phyloP scores from a whole-genome alignment of 2,329 filamentous ascomycete genomes.

The Ceratocystiopsis minuta region DNA sequence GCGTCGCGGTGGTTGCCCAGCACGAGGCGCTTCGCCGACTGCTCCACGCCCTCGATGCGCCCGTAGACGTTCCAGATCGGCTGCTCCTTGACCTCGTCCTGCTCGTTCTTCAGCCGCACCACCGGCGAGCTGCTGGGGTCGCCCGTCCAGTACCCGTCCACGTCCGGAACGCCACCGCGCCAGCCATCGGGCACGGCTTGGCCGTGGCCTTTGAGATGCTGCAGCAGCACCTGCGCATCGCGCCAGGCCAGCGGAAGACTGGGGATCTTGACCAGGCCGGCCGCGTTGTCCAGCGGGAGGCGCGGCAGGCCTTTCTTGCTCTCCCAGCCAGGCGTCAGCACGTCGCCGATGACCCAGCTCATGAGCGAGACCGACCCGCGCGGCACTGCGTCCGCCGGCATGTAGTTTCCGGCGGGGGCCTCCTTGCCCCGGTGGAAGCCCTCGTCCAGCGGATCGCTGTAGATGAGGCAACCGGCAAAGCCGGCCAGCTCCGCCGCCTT shows the following conservation, averaged over 20 bases:
- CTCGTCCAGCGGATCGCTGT: slow-evolving; percentile 76
- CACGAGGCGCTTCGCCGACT: slow-evolving; percentile 65
- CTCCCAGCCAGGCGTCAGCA: slow-evolving; percentile 77
- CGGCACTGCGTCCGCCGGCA: slow-evolving; percentile 69
- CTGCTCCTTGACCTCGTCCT: slow-evolving; percentile 68
- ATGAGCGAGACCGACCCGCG: slow-evolving; percentile 64
- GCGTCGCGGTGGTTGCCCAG: slow-evolving; percentile 88
- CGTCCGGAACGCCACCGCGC: slow-evolving; percentile 58
- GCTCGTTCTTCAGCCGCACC: slow-evolving; percentile 68
- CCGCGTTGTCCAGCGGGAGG: slow-evolving; percentile 49
- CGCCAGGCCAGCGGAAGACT: slow-evolving; percentile 81
- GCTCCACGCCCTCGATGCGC: slow-evolving; percentile 67
- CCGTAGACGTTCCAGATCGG: slow-evolving; percentile 87
- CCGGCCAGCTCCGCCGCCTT: slow-evolving; percentile 79
- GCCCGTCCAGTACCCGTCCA: slow-evolving; percentile 73
- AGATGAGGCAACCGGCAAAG: slow-evolving; percentile 75
- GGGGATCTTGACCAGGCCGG: slow-evolving; percentile 64
- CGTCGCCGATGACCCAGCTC: slow-evolving; percentile 74
- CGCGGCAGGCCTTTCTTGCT: slow-evolving; percentile 47
- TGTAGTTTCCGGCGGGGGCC: slow-evolving; percentile 60
- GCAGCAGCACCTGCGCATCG: slow-evolving; percentile 65
- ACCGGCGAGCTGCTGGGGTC: slow-evolving; percentile 49
- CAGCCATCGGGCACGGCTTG: slow-evolving; percentile 49
- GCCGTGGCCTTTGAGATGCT: slow-evolving; percentile 59
- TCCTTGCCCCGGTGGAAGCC: slow-evolving; percentile 56